A percentile compares a stretch with the other conserved stretches of the same genome.
Conservation (phyloP, 106 monocot genomes). For the Dioscorea zingiberensis region DNA sequence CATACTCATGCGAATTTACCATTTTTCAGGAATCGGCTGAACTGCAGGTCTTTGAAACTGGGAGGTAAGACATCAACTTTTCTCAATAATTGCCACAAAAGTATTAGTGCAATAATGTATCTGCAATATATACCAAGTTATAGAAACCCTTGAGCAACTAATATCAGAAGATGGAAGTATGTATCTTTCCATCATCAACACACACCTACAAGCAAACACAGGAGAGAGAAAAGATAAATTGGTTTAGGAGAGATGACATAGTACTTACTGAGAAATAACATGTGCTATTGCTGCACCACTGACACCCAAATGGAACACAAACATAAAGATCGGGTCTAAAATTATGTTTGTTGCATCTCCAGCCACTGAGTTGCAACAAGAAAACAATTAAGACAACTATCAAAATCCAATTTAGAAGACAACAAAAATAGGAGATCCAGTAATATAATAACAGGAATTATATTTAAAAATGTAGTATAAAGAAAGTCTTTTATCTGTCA, state of each 20-base stretch:
- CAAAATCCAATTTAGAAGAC: too few species aligned
- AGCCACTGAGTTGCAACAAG: conserved; percentile 34
- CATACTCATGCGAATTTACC: conserved; percentile 42
- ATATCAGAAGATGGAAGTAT: too few species aligned
- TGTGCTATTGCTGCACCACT: conserved; percentile 80
- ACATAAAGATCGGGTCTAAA: conserved; percentile 66
- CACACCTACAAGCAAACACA: too few species aligned
- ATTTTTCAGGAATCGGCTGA: conserved; percentile 60
- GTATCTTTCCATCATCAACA: too few species aligned
- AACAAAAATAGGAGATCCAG: background rate
- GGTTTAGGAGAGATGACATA: background rate
- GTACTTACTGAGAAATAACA: conserved; percentile 81
- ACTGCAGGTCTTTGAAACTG: conserved; percentile 54
- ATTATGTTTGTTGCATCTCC: conserved; percentile 71
- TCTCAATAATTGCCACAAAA: conserved; percentile 39
- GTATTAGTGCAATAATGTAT: conserved; percentile 59
- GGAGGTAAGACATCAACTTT: conserved; percentile 61
- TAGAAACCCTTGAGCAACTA: too few species aligned
- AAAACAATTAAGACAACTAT: background rate
- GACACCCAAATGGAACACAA: conserved; percentile 62
- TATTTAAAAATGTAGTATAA: background rate
- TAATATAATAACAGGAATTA: background rate
- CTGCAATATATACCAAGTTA: conserved; percentile 14
- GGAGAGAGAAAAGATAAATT: background rate
- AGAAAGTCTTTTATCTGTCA: too few species aligned